phyloP scores from a whole-genome alignment of 805 yeast genomes.

The Starmera quercuum region DNA sequence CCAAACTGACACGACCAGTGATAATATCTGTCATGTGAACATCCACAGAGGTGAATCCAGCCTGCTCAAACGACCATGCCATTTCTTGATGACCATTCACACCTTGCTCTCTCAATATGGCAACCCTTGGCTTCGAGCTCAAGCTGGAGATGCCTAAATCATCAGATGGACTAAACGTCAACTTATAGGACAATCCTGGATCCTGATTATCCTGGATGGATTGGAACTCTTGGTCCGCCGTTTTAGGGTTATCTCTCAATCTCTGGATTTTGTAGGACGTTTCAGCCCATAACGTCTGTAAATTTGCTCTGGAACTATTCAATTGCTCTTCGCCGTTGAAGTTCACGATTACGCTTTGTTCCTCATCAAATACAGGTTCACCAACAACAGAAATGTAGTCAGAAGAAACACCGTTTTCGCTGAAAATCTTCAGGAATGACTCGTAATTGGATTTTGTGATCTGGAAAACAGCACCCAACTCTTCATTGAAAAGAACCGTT shows the following conservation, averaged over 20 bases:
- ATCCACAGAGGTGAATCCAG: constrained; percentile 91
- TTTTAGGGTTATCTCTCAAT: constrained; percentile 87
- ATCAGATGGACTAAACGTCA: constrained; percentile 59
- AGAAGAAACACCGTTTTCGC: constrained; percentile 48
- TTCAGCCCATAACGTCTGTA: constrained; percentile 80
- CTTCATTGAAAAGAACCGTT: constrained; percentile 77
- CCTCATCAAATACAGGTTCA: constrained; percentile 50
- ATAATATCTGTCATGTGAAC: constrained; percentile 95
- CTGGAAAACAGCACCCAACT: constrained; percentile 95
- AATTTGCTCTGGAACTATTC: constrained; percentile 50
- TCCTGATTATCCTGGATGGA: constrained; percentile 71
- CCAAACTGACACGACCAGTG: constrained; percentile 61
- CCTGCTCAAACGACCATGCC: constrained; percentile 95
- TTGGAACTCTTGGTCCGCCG: constrained; percentile 81
- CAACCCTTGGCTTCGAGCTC: constrained; percentile 70
- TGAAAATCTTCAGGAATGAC: constrained; percentile 47
- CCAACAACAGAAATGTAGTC: constrained; percentile 59
- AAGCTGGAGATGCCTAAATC: constrained; percentile 32
- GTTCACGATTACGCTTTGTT: constrained; percentile 41
- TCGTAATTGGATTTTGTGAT: constrained; percentile 45
- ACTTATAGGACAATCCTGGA: constrained; percentile 82
- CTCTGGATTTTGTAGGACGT: constrained; percentile 88
- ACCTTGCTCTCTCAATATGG: constrained; percentile 96
- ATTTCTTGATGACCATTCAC: constrained; percentile 97
- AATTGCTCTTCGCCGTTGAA: constrained; percentile 41